These are phyloP conservation scores for Auriculariales sp. DNA, from an alignment of 768 basidiomycete genomes.

Conservation along the genomic window DNA sequence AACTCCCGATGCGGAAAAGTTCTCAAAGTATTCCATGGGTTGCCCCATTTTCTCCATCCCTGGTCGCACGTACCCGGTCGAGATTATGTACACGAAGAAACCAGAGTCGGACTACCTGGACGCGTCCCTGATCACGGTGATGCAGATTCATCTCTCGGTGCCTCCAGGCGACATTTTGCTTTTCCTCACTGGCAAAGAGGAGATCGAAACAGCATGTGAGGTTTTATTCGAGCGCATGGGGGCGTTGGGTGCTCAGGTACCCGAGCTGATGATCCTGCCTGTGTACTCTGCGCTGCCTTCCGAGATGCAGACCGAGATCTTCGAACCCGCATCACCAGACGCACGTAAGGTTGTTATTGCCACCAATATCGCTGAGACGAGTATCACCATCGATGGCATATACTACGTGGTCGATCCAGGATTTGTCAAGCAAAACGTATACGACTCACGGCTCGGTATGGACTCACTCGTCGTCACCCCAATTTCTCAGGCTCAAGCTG, in stretches of 20 bases:
- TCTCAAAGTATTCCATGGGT: conserved; percentile 19
- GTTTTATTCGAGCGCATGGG: conserved; percentile 4
- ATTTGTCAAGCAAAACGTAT: conserved; percentile 25
- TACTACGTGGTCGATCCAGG: conserved; percentile 29
- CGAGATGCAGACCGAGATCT: conserved; percentile 23
- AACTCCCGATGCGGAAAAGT: conserved; percentile 23
- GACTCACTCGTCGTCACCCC: conserved; percentile 19
- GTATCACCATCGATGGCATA: conserved; percentile 30
- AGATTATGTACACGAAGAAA: conserved; percentile 18
- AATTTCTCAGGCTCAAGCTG: conserved; percentile 24
- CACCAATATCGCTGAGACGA: conserved; percentile 32
- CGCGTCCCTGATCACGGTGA: conserved; percentile 23
- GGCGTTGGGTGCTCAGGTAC: not conserved
- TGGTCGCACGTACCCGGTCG: conserved; percentile 25
- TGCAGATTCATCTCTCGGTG: conserved; percentile 20
- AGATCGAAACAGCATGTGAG: conserved; percentile 23
- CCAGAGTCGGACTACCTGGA: conserved; percentile 21
- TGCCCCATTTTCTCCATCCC: conserved; percentile 26
- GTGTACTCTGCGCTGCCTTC: conserved; percentile 25
- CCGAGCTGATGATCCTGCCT: conserved; percentile 18
- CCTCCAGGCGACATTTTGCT: conserved; percentile 24
- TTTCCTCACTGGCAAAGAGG: conserved; percentile 29
- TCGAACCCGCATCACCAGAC: conserved; percentile 11
- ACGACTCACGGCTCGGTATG: conserved; percentile 18
- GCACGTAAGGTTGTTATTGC: conserved; percentile 25